phyloP scores from a whole-genome alignment of 139 green algal genomes.

The Chlamydomonas incerta region DNA sequence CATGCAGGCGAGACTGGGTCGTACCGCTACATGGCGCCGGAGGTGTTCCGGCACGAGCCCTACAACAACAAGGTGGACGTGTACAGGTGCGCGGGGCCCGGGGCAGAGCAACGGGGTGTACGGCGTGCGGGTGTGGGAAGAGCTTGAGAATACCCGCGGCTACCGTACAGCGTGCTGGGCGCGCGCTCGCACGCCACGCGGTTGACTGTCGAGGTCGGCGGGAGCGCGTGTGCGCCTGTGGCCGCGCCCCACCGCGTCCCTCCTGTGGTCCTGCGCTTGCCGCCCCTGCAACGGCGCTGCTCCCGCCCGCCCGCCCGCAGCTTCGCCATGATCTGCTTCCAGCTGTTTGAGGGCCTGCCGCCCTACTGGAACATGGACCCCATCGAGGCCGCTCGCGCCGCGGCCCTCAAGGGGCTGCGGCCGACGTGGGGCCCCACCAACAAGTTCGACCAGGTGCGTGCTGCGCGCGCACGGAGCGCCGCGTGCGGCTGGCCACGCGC shows the following conservation, averaged over 20 bases:
- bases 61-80: constrained; percentile 90
- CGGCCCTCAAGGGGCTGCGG: constrained; percentile 57
- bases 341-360: constrained; percentile 78
- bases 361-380: constrained; percentile 75
- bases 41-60: constrained; percentile 79
- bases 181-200: too few species aligned
- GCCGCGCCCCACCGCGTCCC: too few species aligned
- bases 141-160: too few species aligned
- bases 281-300: too few species aligned
- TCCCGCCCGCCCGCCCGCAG: constrained; percentile 35
- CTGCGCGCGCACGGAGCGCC: too few species aligned
- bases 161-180: too few species aligned
- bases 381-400: constrained; percentile 62
- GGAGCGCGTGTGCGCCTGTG: too few species aligned
- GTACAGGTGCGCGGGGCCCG: constrained; percentile 69
- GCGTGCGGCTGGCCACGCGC: too few species aligned
- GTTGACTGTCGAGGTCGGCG: too few species aligned
- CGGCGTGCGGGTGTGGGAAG: too few species aligned
- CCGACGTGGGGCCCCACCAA: constrained; percentile 63
- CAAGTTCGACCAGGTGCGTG: constrained; percentile 30
- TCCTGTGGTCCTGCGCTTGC: too few species aligned
- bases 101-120: too few species aligned
- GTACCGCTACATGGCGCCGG: constrained; percentile 81
- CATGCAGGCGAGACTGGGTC: constrained; percentile 78
- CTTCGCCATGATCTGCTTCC: constrained; percentile 79